Percentiles rank a stretch among this genome's conserved stretches.
Conservation (phyloP, 306 rosid genomes). For the Cercis canadensis region DNA sequence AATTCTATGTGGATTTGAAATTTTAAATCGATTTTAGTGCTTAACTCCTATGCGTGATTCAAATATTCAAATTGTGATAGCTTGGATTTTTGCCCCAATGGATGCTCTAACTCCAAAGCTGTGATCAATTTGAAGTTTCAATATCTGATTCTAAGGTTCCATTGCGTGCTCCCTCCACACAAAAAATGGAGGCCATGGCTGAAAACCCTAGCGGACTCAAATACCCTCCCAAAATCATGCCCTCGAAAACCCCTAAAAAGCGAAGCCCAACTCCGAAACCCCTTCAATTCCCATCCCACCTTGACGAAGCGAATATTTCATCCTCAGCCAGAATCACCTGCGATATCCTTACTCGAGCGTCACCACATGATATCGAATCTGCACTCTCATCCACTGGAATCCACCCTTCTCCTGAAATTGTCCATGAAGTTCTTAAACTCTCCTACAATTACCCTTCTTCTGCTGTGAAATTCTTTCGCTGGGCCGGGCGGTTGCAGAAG, state of each 20-base stretch:
- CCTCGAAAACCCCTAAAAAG: constrained; percentile 33
- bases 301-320: constrained; percentile 44
- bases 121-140: constrained; percentile 3
- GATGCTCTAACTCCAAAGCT: background rate
- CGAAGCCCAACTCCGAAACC: constrained; percentile 35
- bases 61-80: background rate
- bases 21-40: no score
- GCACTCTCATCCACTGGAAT: constrained; percentile 58
- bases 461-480: constrained; percentile 74
- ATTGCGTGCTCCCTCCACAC: background rate
- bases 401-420: constrained; percentile 47
- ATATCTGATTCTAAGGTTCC: constrained; percentile 16
- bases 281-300: constrained; percentile 38
- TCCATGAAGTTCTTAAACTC: constrained; percentile 54
- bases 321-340: constrained; percentile 49
- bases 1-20: no score
- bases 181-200: constrained; percentile 46
- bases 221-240: constrained; percentile 29
- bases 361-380: constrained; percentile 53
- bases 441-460: constrained; percentile 66
- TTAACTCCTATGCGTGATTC: background rate
- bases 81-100: background rate
- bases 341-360: constrained; percentile 56
- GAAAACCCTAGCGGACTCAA: constrained; percentile 44
- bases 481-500: constrained; percentile 57